A percentile compares a stretch with the other conserved stretches of the same genome.
Evolutionary conservation across 2,329 filamentous ascomycete genomes (phyloP).

Genomic region (Paecilomyces fulvus): DNA sequence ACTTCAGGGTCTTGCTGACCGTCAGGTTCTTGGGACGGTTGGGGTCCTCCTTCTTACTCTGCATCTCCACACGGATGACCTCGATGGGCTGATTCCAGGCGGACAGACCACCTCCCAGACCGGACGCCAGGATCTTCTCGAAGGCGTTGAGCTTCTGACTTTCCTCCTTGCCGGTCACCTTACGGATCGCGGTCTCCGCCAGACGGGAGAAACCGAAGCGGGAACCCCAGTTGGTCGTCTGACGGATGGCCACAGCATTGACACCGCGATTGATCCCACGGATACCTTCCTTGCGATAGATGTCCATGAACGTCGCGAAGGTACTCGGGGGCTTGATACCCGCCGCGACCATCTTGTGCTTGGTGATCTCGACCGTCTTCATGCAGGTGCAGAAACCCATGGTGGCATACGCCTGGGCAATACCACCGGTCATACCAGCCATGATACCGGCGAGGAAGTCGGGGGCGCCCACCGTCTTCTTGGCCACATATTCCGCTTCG

Average conservation of each 20-base stretch:
- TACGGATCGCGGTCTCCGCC: constrained; percentile 81
- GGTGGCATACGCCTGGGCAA: constrained; percentile 96
- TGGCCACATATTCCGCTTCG: constrained; percentile 93
- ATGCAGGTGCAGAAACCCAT: constrained; percentile 99
- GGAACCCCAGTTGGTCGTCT: constrained; percentile 99
- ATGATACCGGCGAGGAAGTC: constrained; percentile 83
- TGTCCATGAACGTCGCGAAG: constrained; percentile 91
- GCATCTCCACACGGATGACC: constrained; percentile 99
- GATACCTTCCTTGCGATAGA: constrained; percentile 91
- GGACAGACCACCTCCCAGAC: constrained; percentile 83
- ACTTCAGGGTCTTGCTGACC: constrained; percentile 69
- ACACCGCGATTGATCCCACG: constrained; percentile 96
- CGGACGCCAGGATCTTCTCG: constrained; percentile 85
- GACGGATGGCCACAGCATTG: constrained; percentile 95
- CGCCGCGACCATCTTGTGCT: constrained; percentile 81
- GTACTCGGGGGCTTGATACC: constrained; percentile 84
- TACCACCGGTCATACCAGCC: constrained; percentile 87
- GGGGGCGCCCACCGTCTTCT: constrained; percentile 66
- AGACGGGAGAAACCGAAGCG: constrained; percentile 90
- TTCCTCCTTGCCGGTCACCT: constrained; percentile 66
- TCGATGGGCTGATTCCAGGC: constrained; percentile 99
- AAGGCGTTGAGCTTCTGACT: constrained; percentile 65
- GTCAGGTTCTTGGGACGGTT: constrained; percentile 99
- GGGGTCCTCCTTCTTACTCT: constrained; percentile 96
- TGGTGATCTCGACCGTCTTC: constrained; percentile 99